Base-by-base conservation (phyloP, 2,329 filamentous ascomycete genomes). In the Verticillium tricorpus region DNA sequence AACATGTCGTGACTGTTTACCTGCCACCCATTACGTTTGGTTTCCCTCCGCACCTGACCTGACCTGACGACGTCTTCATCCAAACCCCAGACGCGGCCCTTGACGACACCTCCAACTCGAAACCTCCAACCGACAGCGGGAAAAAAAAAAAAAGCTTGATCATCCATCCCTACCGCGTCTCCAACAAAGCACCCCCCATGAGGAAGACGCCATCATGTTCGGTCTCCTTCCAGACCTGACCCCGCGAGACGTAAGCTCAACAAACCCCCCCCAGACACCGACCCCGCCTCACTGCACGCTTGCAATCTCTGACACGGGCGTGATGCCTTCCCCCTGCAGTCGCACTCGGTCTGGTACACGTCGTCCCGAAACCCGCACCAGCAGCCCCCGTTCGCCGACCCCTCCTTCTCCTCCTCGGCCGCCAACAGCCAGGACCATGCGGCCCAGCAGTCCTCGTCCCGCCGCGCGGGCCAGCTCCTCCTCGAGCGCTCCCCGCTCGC, bases 301-400 rank as follows among this genome's bases (percentile, higher is more conserved):
- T 52, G 45, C 45, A 52, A 52, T 22, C 45, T 52, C 19, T 52
- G 45, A 52, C 45, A 19, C 5, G 17, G 19, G 12, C 19, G 45
- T 52, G 45, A 52, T 52, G 37, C 60, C 50, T 31, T 52, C 60
- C 39, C 17, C 28, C 35, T 56, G 40, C 68, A 92, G 89, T 88
- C 88, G 39, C 87, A 92, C 73, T 84, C 86, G 59, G 82, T 92
- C 63, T 92, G 89, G 89, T 91, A 91, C 73, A 85, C 84, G 37
- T 87, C 88, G 14, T 83, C 87, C 6, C 83, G 86, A 58, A 80
- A 78, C 70, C 83, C 82, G 19, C 70, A 72, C 59, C 69, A 71
- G n/a, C 71, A 74, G 59, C 65, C 70, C 65, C 65, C 74, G 62
- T 69, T 76, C 56, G 67, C 73, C 64, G 72, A 76, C 57, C 65